Evolutionary conservation across 441 rosid genomes (phyloP), one percentile per base, ranked within the genome.

Genomic region (Erodium texanum): DNA sequence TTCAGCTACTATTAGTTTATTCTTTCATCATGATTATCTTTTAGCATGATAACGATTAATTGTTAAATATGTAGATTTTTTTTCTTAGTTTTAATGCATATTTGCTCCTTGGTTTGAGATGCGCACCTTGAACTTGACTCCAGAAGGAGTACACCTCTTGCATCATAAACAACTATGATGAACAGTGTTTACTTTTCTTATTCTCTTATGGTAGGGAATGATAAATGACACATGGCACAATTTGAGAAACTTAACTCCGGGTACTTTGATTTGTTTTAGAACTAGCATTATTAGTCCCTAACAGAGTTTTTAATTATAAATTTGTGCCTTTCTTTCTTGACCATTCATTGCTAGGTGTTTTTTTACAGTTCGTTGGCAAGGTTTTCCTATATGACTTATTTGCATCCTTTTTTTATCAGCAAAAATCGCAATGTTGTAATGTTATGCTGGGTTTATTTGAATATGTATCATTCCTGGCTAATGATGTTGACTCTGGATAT

Each of bases 401-500:
- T 58, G n/a, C n/a, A n/a, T 3, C 29, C 4, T 20, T 58, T 58
- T 58, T n/a, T n/a, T n/a, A n/a, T n/a, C n/a, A n/a, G n/a, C n/a
- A n/a, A n/a, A n/a, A n/a, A n/a, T n/a, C n/a, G n/a, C n/a, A n/a
- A n/a, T n/a, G 29, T 58, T 58, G 63, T 22, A 9, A 22, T 3
- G 63, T 58, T 22, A 58, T 58, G 29, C 63, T 23, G n/a, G 8
- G 64, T 59, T 59, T 24, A 59, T 18, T 8, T 19, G 41, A 62
- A 15, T 56, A 15, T 48, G 38, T 61, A 22, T 19, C 45, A 9
- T 15, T 64, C 24, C n/a, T 19, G 64, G 20, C 36, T 59, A 52
- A 7, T 68, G 18, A 38, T 71, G 69, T 66, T 43, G 38, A 59
- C 24, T 63, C 48, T 67, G 12, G 65, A 5, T 50, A 50, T 50